Evolutionary conservation across 192 early-diverging fungal genomes (phyloP).

Genomic region (Funneliformis geosporum): DNA sequence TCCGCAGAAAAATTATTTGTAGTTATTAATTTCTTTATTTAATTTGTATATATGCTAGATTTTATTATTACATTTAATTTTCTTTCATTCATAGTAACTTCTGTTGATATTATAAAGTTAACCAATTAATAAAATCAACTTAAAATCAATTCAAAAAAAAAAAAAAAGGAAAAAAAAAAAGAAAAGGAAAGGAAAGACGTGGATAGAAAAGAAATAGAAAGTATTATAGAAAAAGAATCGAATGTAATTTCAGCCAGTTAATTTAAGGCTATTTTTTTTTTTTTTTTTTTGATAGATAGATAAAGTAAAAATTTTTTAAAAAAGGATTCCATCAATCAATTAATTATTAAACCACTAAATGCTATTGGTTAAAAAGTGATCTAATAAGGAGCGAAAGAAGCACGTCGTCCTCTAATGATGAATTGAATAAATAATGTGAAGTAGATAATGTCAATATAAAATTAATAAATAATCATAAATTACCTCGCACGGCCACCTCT

Average conservation of each 20-base stretch:
- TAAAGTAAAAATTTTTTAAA: neutral
- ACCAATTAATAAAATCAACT: too few relatives aligned
- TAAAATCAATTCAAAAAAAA: neutral
- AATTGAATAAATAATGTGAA: neutral
- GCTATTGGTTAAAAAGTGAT: neutral
- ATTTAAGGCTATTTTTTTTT: neutral
- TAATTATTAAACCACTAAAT: neutral
- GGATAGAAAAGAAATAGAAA: neutral
- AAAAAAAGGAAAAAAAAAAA: neutral
- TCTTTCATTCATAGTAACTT: neutral
- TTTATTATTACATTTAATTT: neutral
- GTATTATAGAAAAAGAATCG: neutral
- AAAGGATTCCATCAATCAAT: neutral
- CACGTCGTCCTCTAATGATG: neutral
- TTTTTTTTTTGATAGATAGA: neutral
- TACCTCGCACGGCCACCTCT: constrained; percentile 32
- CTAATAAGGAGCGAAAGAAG: neutral
- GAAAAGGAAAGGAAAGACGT: neutral
- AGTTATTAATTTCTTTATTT: too few relatives aligned
- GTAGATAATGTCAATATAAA: neutral
- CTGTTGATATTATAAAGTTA: neutral
- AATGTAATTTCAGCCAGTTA: neutral
- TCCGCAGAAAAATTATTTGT: neutral
- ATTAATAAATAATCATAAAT: neutral
- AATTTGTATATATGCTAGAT: neutral